Conservation (phyloP, 176 grass and related monocot genomes). For the Typha latifolia region DNA sequence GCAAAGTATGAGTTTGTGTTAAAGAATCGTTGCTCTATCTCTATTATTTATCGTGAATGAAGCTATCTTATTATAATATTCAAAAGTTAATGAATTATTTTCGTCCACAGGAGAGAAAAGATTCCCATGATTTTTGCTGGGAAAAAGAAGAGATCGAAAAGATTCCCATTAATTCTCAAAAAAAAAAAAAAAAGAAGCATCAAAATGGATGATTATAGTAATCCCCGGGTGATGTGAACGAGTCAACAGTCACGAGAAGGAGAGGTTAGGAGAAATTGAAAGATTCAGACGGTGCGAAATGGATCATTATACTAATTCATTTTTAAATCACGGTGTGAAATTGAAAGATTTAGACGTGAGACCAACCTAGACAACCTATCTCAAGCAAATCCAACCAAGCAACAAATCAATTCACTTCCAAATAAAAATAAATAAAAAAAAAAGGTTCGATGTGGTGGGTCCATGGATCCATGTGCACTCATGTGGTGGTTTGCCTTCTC, state of each 20-base stretch:
- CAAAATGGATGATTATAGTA: neutral
- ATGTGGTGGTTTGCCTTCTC: slow-evolving; percentile 55
- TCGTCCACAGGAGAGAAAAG: too few relatives aligned
- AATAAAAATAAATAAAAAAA: neutral
- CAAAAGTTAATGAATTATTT: too few relatives aligned
- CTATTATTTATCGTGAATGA: too few relatives aligned
- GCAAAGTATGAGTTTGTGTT: too few relatives aligned
- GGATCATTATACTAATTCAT: neutral
- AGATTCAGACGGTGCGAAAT: too few relatives aligned
- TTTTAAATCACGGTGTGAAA: neutral
- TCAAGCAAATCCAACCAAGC: neutral
- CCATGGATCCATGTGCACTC: slow-evolving; percentile 48
- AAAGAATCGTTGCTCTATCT: too few relatives aligned
- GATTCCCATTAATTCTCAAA: too few relatives aligned
- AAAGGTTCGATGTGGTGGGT: slow-evolving; percentile 34
- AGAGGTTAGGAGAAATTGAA: neutral
- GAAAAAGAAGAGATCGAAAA: too few relatives aligned
- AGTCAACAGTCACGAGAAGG: slow-evolving; percentile 2
- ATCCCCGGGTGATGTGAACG: neutral
- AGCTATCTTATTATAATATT: too few relatives aligned
- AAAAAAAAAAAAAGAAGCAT: neutral
- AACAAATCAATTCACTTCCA: neutral
- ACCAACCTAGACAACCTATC: slow-evolving; percentile 2
- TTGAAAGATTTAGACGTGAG: slow-evolving; percentile 16
- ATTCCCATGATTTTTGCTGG: too few relatives aligned